Percentiles rank a stretch among this genome's conserved stretches.
Conservation (phyloP, 192 early-diverging fungal genomes). For the Gaertneriomyces semiglobifer region DNA sequence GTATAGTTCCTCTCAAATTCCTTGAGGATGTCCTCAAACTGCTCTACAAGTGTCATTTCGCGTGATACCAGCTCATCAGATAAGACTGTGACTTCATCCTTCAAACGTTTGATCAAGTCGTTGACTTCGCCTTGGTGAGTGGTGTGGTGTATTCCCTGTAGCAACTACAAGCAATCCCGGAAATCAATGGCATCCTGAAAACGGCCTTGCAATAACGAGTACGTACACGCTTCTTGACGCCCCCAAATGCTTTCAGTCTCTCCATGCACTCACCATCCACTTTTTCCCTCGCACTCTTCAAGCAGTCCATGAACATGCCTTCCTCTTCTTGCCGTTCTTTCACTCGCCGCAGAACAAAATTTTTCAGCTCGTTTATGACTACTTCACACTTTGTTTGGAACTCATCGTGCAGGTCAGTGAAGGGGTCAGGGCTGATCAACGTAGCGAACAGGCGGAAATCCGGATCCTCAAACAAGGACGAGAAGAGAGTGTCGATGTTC, state of each 20-base stretch:
- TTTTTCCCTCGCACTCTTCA: slow-evolving; percentile 38
- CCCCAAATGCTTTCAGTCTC: slow-evolving; percentile 44
- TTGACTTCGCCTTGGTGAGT: slow-evolving; percentile 46
- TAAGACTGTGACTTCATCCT: slow-evolving; percentile 33
- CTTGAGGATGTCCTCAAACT: slow-evolving; percentile 61
- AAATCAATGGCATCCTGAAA: background rate
- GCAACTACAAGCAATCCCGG: slow-evolving; percentile 27
- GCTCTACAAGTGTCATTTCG: slow-evolving; percentile 62
- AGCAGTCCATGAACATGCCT: slow-evolving; percentile 35
- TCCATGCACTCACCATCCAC: slow-evolving; percentile 47
- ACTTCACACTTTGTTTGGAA: slow-evolving; percentile 57
- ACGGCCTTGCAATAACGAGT: background rate
- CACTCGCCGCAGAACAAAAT: slow-evolving; percentile 46
- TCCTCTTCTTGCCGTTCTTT: slow-evolving; percentile 49
- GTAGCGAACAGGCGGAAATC: slow-evolving; percentile 49
- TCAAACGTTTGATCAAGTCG: slow-evolving; percentile 44
- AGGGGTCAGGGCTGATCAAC: slow-evolving; percentile 36
- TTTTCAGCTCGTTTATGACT: slow-evolving; percentile 50
- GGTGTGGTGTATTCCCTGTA: slow-evolving; percentile 43
- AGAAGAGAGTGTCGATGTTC: slow-evolving; percentile 52
- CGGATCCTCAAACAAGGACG: slow-evolving; percentile 55
- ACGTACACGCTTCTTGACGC: slow-evolving; percentile 53
- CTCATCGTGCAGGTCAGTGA: slow-evolving; percentile 51
- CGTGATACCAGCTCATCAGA: slow-evolving; percentile 49
- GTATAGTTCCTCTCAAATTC: slow-evolving; percentile 63